Conservation (phyloP, 108 stramenopile species). For the Cyclotella cryptica region DNA sequence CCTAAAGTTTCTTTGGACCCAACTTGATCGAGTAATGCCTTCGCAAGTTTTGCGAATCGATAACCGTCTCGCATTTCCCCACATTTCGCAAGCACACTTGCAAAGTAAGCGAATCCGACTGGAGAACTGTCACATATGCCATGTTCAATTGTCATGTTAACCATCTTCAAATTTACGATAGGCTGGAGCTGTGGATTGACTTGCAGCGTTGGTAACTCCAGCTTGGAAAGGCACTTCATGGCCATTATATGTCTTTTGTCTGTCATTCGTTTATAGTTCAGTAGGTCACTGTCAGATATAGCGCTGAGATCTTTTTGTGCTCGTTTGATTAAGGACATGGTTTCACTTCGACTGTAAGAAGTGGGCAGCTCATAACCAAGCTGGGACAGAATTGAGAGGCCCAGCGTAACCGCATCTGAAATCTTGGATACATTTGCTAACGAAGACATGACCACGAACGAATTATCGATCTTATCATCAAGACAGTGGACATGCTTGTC, state of each 20-base stretch:
- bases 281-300: slow-evolving; percentile 8
- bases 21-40: slow-evolving; percentile 1
- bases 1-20: neutral
- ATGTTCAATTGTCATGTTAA: slow-evolving; percentile 8
- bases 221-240: slow-evolving; percentile 14
- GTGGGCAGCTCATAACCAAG: slow-evolving; percentile 19
- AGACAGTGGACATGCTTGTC: neutral
- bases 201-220: neutral
- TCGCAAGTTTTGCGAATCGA: slow-evolving; percentile 20
- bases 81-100: neutral
- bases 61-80: slow-evolving; percentile 15
- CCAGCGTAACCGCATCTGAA: slow-evolving; percentile 5
- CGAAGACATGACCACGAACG: neutral
- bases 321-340: neutral
- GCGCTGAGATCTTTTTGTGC: neutral
- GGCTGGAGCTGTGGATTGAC: neutral
- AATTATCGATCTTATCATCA: slow-evolving; percentile 13
- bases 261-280: slow-evolving; percentile 16
- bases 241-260: slow-evolving; percentile 17
- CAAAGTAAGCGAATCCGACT: slow-evolving; percentile 18
- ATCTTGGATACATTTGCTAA: slow-evolving; percentile 1
- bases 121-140: slow-evolving; percentile 13
- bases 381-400: slow-evolving; percentile 1
- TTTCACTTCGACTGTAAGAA: neutral
- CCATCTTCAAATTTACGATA: slow-evolving; percentile 3